Evolutionary conservation across 306 rosid genomes (phyloP).

Genomic region (Boehmeria nivea): DNA sequence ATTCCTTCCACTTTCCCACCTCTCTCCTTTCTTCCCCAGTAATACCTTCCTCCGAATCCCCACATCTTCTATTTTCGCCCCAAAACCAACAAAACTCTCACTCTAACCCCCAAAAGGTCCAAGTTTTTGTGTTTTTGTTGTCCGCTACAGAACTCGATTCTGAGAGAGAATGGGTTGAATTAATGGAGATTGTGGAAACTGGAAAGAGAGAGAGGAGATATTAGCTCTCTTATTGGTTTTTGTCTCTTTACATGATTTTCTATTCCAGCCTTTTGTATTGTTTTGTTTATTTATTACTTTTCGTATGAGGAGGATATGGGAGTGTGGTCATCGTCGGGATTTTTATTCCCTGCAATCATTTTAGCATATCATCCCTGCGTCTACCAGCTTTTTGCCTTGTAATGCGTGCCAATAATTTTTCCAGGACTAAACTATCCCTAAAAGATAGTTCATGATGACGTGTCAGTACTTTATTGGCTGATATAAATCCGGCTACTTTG

Average conservation of each 20-base stretch:
- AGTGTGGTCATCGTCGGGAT: not conserved
- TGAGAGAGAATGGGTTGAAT: not conserved
- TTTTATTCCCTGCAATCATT: conserved; percentile 2
- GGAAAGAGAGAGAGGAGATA: conserved; percentile 5
- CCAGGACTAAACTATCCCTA: not conserved
- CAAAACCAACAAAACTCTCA: too few relatives aligned
- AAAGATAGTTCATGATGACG: not conserved
- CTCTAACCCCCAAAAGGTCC: not conserved
- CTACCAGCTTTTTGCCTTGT: not conserved
- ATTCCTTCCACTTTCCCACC: conserved; percentile 55
- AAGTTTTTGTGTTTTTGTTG: too few relatives aligned
- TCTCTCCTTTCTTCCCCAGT: conserved; percentile 69
- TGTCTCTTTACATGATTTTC: not conserved
- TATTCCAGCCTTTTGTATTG: not conserved
- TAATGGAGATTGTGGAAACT: not conserved
- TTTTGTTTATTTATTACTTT: not conserved
- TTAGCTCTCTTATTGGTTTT: not conserved
- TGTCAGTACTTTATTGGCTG: not conserved
- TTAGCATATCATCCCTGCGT: not conserved
- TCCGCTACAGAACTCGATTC: not conserved
- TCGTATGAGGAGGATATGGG: not conserved
- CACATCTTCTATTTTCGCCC: conserved; percentile 42
- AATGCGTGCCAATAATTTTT: conserved; percentile 1
- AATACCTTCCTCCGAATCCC: conserved; percentile 86
- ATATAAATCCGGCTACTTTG: not conserved